Base-by-base conservation (phyloP, 2,329 filamentous ascomycete species). In the Trichoderma hamatum region DNA sequence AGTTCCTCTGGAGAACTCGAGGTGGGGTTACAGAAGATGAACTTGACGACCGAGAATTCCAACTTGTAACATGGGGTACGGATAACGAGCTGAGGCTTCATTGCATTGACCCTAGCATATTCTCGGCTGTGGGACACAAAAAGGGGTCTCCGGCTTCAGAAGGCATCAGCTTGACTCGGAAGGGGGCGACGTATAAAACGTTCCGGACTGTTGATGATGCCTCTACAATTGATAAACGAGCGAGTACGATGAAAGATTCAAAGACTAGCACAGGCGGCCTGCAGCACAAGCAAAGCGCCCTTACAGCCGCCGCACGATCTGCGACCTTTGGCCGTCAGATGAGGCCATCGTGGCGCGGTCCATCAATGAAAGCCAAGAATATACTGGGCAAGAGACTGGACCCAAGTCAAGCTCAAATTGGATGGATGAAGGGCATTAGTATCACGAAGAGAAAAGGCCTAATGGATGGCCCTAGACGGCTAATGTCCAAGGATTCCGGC, bases 61-160 rank as follows among this genome's bases (percentile, higher is more conserved):
- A 97, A 78, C 84, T 97, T 21, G 92, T 97, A 0, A 94, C 94
- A 0, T 97, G 94, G 94, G 94, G 94, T 30, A 90, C 92, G 60
- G 95, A 97, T 77, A 92, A 91, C 72, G 88, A 94, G 75, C 83
- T 97, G 34, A 90, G 92, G 60, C 84, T 97, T 32, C 92, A 97
- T 76, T 89, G 89, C 59, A 86, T 94, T 24, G 86, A 92, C 51
- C 81, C 88, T 1, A 82, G 88, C 30, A 82, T 89, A 34, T 82
- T 96, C 0, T 83, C 87, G 69, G 84, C 86, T 2, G 90, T 96
- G 19, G 93, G 92, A 3, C 92, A 92, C 76, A 83, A 88, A 56
- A 93, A 90, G 76, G 93, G 92, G 5, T 85, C 84, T 63, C 84
- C 85, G 3, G 87, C 90, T 24, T 85, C 85, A 7, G 88, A 88